phyloP scores from a whole-genome alignment of 2,329 filamentous ascomycete genomes.

The Pseudogymnoascus sp. region DNA sequence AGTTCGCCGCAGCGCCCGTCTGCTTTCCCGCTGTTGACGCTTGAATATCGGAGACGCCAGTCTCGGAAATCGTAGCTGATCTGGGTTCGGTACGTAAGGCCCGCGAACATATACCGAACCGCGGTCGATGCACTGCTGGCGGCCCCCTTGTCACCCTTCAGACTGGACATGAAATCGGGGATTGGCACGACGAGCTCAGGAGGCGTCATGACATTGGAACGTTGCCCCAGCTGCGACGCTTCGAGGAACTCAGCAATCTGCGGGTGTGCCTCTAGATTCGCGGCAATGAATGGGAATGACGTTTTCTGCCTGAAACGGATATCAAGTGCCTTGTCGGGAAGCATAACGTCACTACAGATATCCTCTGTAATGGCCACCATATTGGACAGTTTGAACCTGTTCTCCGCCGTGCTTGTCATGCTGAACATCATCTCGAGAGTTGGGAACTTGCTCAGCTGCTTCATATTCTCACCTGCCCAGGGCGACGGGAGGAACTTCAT shows the following conservation, averaged over 20 bases:
- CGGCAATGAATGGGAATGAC: constrained; percentile 17
- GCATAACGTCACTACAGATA: constrained; percentile 26
- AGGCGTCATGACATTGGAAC: constrained; percentile 21
- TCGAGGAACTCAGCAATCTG: constrained; percentile 22
- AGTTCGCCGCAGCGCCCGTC: constrained; percentile 20
- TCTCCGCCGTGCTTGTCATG: constrained; percentile 17
- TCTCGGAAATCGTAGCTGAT: constrained; percentile 21
- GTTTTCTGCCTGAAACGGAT: constrained; percentile 28
- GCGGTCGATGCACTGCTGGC: constrained; percentile 14
- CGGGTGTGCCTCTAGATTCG: constrained; percentile 13
- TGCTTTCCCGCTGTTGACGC: constrained; percentile 28
- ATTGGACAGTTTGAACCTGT: constrained; percentile 16
- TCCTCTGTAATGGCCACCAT: constrained; percentile 24
- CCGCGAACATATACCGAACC: constrained; percentile 31
- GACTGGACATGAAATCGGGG: constrained; percentile 19
- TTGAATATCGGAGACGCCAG: constrained; percentile 26
- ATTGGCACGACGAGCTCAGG: constrained; percentile 26
- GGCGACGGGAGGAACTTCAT: constrained; percentile 15
- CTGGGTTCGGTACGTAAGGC: constrained; percentile 25
- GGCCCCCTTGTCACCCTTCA: not conserved
- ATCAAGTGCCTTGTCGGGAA: constrained; percentile 29
- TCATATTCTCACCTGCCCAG: not conserved
- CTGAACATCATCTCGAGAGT: constrained; percentile 27
- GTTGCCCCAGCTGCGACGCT: constrained; percentile 20
- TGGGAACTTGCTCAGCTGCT: constrained; percentile 26